Evolutionary conservation across 2,329 filamentous ascomycete species (phyloP), one percentile per base, ranked within the genome.

Genomic region (Diaporthe sp.): DNA sequence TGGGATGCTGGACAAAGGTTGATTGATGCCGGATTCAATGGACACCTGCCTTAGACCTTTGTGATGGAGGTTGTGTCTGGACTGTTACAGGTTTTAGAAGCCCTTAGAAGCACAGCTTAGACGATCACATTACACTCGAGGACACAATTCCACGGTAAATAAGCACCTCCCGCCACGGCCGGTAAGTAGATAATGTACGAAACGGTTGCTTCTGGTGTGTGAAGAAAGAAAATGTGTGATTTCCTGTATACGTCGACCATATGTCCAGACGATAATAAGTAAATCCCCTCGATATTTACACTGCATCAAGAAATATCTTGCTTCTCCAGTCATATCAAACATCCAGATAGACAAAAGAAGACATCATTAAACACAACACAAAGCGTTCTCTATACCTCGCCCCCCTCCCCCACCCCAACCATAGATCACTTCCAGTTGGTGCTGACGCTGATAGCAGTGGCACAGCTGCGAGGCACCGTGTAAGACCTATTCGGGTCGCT

Each of bases 401-500:
- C 8, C 17, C 5, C 19, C n/a, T 9, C 2, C 7, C 8, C 17
- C 5, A 19, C n/a, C 15, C 2, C 8, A 19, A 22, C n/a, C n/a
- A n/a, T n/a, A 2, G 1, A 28, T 77, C 71, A 82, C 40, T 78
- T 77, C 82, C 81, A 83, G 22, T 75, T 80, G 17, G 76, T 75
- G 47, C 74, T 76, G 3, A 81, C 79, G 25, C 75, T 76, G 0
- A 76, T 78, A 3, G 74, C 75, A 10, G 76, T 73, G 3, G 69
- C 75, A 69, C 80, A 83, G 28, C 78, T 71, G 12, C 47, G 66
- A 0, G 80, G 78, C 10, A 84, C 80, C 42, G 81, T 82, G 74
- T 81, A 85, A 0, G 80, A 81, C 52, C 84, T 78, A 70, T 87
- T 86, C 0, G 84, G 83, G 30, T 90, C 90, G 69, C 85, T 87